Evolutionary conservation across 2,329 filamentous ascomycete genomes (phyloP).

Genomic region (Mycocentrospora acerina): DNA sequence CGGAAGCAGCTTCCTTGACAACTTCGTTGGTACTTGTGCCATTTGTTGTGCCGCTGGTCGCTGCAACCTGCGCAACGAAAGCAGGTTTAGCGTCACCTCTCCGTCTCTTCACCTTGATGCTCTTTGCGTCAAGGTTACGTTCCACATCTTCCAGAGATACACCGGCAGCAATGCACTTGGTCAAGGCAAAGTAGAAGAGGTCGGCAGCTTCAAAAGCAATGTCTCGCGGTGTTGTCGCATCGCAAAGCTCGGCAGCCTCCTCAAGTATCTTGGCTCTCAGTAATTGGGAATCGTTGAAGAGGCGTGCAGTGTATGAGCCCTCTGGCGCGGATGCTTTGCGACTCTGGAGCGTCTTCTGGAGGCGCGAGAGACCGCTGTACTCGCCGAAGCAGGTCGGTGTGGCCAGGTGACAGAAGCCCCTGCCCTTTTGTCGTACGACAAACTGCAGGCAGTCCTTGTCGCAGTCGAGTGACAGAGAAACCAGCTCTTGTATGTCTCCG

Average conservation of each 20-base stretch:
- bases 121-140: slow-evolving; percentile 89
- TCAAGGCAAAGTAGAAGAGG: slow-evolving; percentile 91
- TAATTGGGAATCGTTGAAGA: slow-evolving; percentile 90
- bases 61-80: slow-evolving; percentile 75
- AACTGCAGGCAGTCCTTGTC: slow-evolving; percentile 92
- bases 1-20: slow-evolving; percentile 54
- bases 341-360: slow-evolving; percentile 83
- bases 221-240: slow-evolving; percentile 78
- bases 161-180: slow-evolving; percentile 82
- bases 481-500: slow-evolving; percentile 86
- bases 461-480: slow-evolving; percentile 84
- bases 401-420: slow-evolving; percentile 89
- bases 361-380: slow-evolving; percentile 74
- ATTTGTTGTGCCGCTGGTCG: slow-evolving; percentile 15
- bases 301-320: slow-evolving; percentile 88
- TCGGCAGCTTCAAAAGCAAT: slow-evolving; percentile 94
- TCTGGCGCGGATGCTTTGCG: slow-evolving; percentile 80
- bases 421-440: slow-evolving; percentile 83
- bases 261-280: slow-evolving; percentile 97
- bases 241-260: slow-evolving; percentile 91
- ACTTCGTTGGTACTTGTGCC: slow-evolving; percentile 40
- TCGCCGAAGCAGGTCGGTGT: slow-evolving; percentile 92
- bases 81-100: slow-evolving; percentile 92
- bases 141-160: slow-evolving; percentile 89
- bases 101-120: slow-evolving; percentile 89